Base-by-base conservation (phyloP, 1,284 basidiomycete genomes). In the Meira nashicola region DNA sequence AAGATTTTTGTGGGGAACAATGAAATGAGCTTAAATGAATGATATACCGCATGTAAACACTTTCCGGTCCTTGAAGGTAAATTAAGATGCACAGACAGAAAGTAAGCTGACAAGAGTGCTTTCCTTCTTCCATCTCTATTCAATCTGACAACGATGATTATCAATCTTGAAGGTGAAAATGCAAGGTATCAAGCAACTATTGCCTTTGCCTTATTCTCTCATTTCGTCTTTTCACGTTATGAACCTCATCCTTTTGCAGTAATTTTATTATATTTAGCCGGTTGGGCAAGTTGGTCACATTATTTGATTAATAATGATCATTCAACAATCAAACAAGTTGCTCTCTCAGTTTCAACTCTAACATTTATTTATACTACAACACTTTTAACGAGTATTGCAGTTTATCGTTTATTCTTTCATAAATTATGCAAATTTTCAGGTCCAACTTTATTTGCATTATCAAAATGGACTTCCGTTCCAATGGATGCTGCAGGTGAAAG, bases 321-420 rank as follows among this genome's bases (percentile, higher is more conserved):
- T 25, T 3, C 43, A 17, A 4, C 43, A 25, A 17, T 25, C 43
- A 17, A 17, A 17, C 4, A 44, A 17, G 17, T 17, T 17, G 9
- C 9, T 9, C 17, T 44, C 9, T 44, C 43, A 3, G 17, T 44
- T 44, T 17, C 43, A 17, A 25, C 23, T 4, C 9, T 44, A 8
- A 17, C 17, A 4, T 2, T 9, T 4, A 4, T 25, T 4, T 44
- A 44, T 9, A 44, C 43, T 8, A 38, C 48, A 12, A 25, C 50
- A 25, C 28, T 53, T 2, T 23, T 53, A 21, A 17, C 15, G n/a
- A 63, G 57, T 47, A 69, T 69, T 39, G 50, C 43, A 12, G 37
- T 58, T 17, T 69, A 69, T 33, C 57, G 67, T 8, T 37, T 68
- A 28, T 58, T 58, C 54, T 58, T 69, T 48, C 67, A 69, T 21